phyloP scores from a whole-genome alignment of 805 yeast species.

The Groenewaldozyma salmanticensis region DNA sequence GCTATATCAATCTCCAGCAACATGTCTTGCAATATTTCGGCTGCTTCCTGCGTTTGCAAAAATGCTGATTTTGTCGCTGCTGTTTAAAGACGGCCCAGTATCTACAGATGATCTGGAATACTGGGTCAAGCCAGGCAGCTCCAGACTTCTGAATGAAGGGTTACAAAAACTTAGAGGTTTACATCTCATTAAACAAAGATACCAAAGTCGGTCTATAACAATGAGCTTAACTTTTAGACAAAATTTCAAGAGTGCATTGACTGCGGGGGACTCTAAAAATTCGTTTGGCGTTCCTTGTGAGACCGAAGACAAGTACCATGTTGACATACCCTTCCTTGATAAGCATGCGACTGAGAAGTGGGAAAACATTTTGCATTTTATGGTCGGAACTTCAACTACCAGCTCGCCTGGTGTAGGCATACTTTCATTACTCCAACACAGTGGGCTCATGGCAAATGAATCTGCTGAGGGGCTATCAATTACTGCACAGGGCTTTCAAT shows the following conservation, averaged over 20 bases:
- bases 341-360: constrained; percentile 77
- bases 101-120: constrained; percentile 57
- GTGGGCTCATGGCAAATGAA: constrained; percentile 77
- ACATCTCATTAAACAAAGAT: constrained; percentile 58
- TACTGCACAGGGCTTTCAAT: constrained; percentile 90
- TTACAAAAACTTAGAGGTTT: constrained; percentile 64
- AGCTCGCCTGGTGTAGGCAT: constrained; percentile 75
- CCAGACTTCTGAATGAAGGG: constrained; percentile 56
- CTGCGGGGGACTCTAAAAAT: constrained; percentile 60
- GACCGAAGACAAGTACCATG: constrained; percentile 44
- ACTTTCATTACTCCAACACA: constrained; percentile 59
- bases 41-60: constrained; percentile 84
- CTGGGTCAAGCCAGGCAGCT: constrained; percentile 60
- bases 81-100: constrained; percentile 70
- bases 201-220: constrained; percentile 35
- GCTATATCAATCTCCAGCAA: constrained; percentile 75
- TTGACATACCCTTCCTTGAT: constrained; percentile 60
- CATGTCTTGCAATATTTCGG: constrained; percentile 88
- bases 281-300: constrained; percentile 71
- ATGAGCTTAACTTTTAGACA: constrained; percentile 60
- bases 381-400: constrained; percentile 81
- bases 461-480: constrained; percentile 41
- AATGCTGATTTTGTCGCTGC: constrained; percentile 75
- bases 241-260: constrained; percentile 71
- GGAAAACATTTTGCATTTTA: constrained; percentile 92